Conservation (phyloP, 352 stramenopile species). For the Globisporangium megalacanthum region DNA sequence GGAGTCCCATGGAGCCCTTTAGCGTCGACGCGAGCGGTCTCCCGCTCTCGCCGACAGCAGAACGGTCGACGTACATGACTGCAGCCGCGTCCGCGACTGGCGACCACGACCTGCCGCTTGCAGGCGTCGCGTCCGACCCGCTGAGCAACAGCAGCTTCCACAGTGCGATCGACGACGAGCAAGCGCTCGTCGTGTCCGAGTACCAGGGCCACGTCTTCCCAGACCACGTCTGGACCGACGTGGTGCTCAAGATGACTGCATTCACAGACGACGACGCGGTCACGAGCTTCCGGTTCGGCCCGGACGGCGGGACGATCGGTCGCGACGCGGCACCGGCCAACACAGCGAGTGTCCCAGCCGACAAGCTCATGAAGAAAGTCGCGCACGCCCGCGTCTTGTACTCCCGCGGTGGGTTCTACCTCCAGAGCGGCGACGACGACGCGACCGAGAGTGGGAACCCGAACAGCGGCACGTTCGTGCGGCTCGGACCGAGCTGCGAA, state of each 20-base stretch:
- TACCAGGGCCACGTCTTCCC: slow-evolving; percentile 21
- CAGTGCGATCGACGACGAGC: slow-evolving; percentile 5
- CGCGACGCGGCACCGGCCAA: slow-evolving; percentile 31
- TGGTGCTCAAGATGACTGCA: slow-evolving; percentile 83
- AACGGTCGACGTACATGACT: neutral
- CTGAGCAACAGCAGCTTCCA: slow-evolving; percentile 8
- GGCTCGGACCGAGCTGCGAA: slow-evolving; percentile 34
- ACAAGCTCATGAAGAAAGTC: slow-evolving; percentile 47
- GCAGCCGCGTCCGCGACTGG: neutral
- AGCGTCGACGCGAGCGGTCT: neutral
- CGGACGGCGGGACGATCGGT: slow-evolving; percentile 46
- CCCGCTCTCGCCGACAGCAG: neutral
- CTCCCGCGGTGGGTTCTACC: slow-evolving; percentile 55
- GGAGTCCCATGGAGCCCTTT: slow-evolving; percentile 11
- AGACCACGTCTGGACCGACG: slow-evolving; percentile 51
- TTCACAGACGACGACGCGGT: slow-evolving; percentile 69
- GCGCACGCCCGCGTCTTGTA: slow-evolving; percentile 61
- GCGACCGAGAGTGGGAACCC: slow-evolving; percentile 11
- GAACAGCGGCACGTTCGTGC: slow-evolving; percentile 53
- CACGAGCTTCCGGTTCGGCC: slow-evolving; percentile 70
- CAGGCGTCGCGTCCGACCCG: neutral
- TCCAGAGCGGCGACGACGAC: slow-evolving; percentile 38
- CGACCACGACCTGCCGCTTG: neutral
- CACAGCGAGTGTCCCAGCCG: slow-evolving; percentile 60
- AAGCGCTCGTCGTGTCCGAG: slow-evolving; percentile 11